A percentile compares a stretch with the other conserved stretches of the same genome.
phyloP scores from a whole-genome alignment of 192 early-diverging fungal genomes.

The Coemansia asiatica region DNA sequence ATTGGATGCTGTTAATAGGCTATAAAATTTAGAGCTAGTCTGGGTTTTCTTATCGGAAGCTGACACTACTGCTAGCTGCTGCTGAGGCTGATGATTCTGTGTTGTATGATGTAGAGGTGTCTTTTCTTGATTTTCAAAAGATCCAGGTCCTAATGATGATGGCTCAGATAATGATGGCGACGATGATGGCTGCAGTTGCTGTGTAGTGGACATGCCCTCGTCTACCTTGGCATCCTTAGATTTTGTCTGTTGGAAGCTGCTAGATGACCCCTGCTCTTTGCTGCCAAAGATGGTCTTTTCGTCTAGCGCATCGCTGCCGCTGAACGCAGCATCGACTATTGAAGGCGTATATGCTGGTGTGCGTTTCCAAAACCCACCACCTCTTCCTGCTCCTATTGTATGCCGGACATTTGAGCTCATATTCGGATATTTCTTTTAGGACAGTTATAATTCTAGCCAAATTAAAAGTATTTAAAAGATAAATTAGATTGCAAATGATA shows the following conservation, averaged over 20 bases:
- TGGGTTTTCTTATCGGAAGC: no score
- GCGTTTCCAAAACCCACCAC: constrained; percentile 44
- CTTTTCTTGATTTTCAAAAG: neutral
- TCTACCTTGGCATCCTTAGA: neutral
- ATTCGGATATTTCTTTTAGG: neutral
- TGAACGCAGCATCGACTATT: constrained; percentile 22
- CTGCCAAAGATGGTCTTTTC: neutral
- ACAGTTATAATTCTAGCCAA: no score
- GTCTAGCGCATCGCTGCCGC: neutral
- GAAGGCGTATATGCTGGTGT: constrained; percentile 36
- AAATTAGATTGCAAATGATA: no score
- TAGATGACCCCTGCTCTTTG: no score
- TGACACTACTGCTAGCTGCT: no score
- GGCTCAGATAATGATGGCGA: neutral
- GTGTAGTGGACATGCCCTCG: neutral
- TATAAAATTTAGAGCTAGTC: constrained; percentile 56
- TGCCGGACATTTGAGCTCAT: constrained; percentile 29
- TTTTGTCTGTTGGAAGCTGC: neutral
- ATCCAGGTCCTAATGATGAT: neutral
- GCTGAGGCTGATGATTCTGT: neutral
- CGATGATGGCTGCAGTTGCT: neutral
- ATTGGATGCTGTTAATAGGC: constrained; percentile 59
- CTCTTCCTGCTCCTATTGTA: no score
- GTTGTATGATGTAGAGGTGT: no score
- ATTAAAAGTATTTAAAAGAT: no score